Percentiles rank a stretch among this genome's conserved stretches.
phyloP scores from a whole-genome alignment of 805 yeast genomes.

The Candida arabinofermentans region DNA sequence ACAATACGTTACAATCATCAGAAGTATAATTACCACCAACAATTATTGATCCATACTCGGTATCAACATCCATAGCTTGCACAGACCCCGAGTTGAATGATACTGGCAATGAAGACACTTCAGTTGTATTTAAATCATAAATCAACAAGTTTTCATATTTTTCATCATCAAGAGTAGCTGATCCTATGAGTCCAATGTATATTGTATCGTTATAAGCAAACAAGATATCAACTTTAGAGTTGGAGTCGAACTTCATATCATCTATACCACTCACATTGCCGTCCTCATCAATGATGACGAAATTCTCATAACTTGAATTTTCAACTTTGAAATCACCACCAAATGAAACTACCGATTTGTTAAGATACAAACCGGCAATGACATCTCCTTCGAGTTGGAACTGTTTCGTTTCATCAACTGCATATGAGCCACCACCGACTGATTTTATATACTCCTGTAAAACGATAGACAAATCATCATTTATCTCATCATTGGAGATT shows the following conservation, averaged over 20 bases:
- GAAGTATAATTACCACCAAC: slow-evolving; percentile 72
- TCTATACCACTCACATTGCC: slow-evolving; percentile 7
- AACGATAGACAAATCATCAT: neutral
- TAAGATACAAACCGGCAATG: slow-evolving; percentile 39
- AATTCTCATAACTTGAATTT: slow-evolving; percentile 12
- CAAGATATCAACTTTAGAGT: slow-evolving; percentile 23
- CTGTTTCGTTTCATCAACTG: neutral
- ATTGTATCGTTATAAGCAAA: slow-evolving; percentile 36
- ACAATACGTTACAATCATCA: slow-evolving; percentile 51
- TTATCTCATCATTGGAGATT: slow-evolving; percentile 4
- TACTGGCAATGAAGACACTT: slow-evolving; percentile 38
- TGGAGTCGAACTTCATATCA: slow-evolving; percentile 16
- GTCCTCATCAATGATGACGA: slow-evolving; percentile 18
- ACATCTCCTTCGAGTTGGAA: slow-evolving; percentile 11
- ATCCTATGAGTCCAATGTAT: slow-evolving; percentile 44
- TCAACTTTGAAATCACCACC: slow-evolving; percentile 54
- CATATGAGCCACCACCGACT: slow-evolving; percentile 11
- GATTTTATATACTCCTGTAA: slow-evolving; percentile 15
- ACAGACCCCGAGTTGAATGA: slow-evolving; percentile 35
- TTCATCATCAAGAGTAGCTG: slow-evolving; percentile 20
- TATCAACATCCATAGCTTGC: slow-evolving; percentile 37
- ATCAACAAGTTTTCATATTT: slow-evolving; percentile 44
- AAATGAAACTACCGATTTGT: slow-evolving; percentile 46
- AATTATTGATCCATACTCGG: slow-evolving; percentile 42
- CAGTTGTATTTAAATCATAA: slow-evolving; percentile 43